phyloP scores from a whole-genome alignment of 768 basidiomycete genomes.

The Lactarius deliciosus region DNA sequence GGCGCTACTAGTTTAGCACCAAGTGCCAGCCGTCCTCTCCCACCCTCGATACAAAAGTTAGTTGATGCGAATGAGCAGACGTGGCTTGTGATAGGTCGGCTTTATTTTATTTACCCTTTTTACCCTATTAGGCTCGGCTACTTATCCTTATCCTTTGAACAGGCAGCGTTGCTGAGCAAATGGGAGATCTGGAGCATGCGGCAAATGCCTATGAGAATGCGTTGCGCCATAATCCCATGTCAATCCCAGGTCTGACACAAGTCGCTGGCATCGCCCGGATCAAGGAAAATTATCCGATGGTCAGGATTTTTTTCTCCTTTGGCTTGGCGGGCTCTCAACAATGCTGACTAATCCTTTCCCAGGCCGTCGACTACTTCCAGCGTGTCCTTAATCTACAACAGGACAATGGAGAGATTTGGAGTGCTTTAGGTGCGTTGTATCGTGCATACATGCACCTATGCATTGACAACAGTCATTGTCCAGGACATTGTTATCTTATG shows the following conservation, averaged over 20 bases:
- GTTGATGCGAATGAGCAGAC: slow-evolving; percentile 90
- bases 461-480: slow-evolving; percentile 28
- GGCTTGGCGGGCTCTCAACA: slow-evolving; percentile 18
- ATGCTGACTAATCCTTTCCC: slow-evolving; percentile 32
- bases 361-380: slow-evolving; percentile 97
- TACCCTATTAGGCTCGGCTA: slow-evolving; percentile 19
- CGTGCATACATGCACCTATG: slow-evolving; percentile 27
- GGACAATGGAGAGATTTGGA: slow-evolving; percentile 99
- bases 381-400: slow-evolving; percentile 86
- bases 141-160: slow-evolving; percentile 34
- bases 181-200: slow-evolving; percentile 92
- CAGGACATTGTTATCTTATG: slow-evolving; percentile 98
- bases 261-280: slow-evolving; percentile 96
- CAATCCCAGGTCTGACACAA: slow-evolving; percentile 86
- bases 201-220: slow-evolving; percentile 93
- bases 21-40: slow-evolving; percentile 29
- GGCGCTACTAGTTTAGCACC: slow-evolving; percentile 31
- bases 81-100: slow-evolving; percentile 87
- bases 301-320: slow-evolving; percentile 39
- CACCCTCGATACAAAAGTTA: slow-evolving; percentile 67
- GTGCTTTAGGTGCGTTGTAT: slow-evolving; percentile 71
- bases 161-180: slow-evolving; percentile 95
- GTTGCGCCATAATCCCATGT: slow-evolving; percentile 91
- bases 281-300: slow-evolving; percentile 97
- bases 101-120: slow-evolving; percentile 12